Base-by-base conservation (phyloP, 176 grass and related monocot genomes). In the Aegilops bicornis region DNA sequence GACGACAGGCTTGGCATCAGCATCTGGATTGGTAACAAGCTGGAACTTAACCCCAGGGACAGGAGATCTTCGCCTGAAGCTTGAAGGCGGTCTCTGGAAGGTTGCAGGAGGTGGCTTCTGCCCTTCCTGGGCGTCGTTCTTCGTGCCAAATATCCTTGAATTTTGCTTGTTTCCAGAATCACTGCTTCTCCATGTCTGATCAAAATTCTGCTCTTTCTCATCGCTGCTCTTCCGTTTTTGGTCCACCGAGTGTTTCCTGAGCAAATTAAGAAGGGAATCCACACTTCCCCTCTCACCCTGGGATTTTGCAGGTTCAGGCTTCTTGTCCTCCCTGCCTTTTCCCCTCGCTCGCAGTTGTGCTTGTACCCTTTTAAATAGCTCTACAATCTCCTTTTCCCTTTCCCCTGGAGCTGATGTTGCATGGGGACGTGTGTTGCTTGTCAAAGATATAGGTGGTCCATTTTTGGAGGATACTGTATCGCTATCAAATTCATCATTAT, bases 361-460 rank as follows among this genome's bases (percentile, higher is more conserved):
- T 84, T 92, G 91, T 32, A 94, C 90, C 71, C 82, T 98, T 92
- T 88, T 94, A 72, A 98, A 96, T 29, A 98, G 79, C 79, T 89
- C 86, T 52, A 96, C 81, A 24, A 94, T 96, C 71, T 92, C 94
- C 66, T 91, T 89, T 82, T 94, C 88, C 80, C 89, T 92, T 83
- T 86, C 84, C 54, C 89, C 91, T 52, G 89, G 89, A 80, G 52
- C 63, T 59, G 83, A 80, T 83, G 89, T 92, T 17, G 66, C 89
- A 37, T 89, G 86, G 59, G 75, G 76, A 68, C 82, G 76, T 10
- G 78, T 63, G 70, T 91, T 91, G 77, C 83, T 91, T 60, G 30
- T 54, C 68, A 82, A 82, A 64, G 90, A 91, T 42, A 89, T 85
- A 37, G 87, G 69, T 77, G 89, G 87, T 52, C 94, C 97, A 78